Conservation (phyloP, 2,329 filamentous ascomycete species). For the Botrytis tulipae region DNA sequence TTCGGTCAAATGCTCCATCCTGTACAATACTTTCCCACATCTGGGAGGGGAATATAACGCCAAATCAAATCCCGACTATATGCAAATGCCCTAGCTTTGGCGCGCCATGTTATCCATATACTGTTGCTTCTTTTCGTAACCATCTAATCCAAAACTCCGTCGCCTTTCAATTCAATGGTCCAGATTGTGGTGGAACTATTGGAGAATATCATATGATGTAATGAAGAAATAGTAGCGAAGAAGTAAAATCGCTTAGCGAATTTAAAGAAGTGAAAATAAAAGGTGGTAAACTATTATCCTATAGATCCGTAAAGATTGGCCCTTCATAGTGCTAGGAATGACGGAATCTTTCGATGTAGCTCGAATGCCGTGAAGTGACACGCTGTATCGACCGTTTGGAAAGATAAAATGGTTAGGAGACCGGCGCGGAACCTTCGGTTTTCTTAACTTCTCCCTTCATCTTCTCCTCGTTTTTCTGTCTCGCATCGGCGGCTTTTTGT, state of each 20-base stretch:
- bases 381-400: neutral
- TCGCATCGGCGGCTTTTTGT: constrained; percentile 16
- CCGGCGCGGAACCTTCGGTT: neutral
- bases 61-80: constrained; percentile 14
- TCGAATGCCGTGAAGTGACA: neutral
- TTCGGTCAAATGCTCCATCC: neutral
- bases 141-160: constrained; percentile 8
- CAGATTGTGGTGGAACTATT: neutral
- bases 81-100: constrained; percentile 3
- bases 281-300: neutral
- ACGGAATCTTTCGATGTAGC: neutral
- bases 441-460: constrained; percentile 8
- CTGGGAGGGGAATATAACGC: constrained; percentile 18
- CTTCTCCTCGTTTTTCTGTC: constrained; percentile 14
- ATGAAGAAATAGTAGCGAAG: neutral
- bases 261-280: neutral
- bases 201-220: constrained; percentile 12
- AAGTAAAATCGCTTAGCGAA: neutral
- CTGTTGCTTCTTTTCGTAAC: neutral
- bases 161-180: neutral
- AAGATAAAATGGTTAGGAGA: neutral
- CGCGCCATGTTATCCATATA: constrained; percentile 7
- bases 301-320: neutral
- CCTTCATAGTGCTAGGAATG: neutral
- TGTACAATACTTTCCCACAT: constrained; percentile 6